Conservation (phyloP, 2,329 filamentous ascomycete genomes). For the Domatiomyces globalis region DNA sequence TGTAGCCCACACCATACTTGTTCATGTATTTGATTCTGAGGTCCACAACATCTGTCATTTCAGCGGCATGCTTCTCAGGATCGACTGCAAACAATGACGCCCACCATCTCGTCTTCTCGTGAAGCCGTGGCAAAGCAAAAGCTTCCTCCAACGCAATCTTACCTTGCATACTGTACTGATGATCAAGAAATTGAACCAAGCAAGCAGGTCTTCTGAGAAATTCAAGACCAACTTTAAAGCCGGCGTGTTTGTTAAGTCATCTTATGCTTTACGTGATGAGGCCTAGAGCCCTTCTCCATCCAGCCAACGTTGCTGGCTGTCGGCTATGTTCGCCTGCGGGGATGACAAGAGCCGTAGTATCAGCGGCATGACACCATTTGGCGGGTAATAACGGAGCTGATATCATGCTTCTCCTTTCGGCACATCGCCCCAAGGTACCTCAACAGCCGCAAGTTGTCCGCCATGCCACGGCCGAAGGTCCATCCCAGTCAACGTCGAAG, state of each 20-base stretch:
- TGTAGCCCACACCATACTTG: slow-evolving; percentile 20
- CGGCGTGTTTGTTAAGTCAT: neutral
- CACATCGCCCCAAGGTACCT: neutral
- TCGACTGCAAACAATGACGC: slow-evolving; percentile 46
- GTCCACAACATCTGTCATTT: slow-evolving; percentile 32
- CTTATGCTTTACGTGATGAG: neutral
- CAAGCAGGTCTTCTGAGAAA: neutral
- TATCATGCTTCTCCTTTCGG: neutral
- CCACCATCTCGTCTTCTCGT: slow-evolving; percentile 48
- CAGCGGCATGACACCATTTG: neutral
- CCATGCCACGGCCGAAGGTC: slow-evolving; percentile 41
- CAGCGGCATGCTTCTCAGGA: slow-evolving; percentile 39
- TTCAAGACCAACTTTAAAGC: neutral
- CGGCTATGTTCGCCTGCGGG: neutral
- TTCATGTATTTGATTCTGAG: slow-evolving; percentile 13
- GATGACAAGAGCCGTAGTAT: too few species aligned
- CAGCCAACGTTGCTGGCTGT: neutral
- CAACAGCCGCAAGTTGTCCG: slow-evolving; percentile 1
- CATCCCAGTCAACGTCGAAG: slow-evolving; percentile 36
- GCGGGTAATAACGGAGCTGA: neutral
- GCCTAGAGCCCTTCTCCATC: neutral
- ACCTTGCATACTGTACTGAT: neutral
- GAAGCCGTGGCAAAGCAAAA: slow-evolving; percentile 33
- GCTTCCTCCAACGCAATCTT: slow-evolving; percentile 12
- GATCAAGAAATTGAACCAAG: neutral